phyloP scores from a whole-genome alignment of 2,329 filamentous ascomycete species.

The Capronia americana region DNA sequence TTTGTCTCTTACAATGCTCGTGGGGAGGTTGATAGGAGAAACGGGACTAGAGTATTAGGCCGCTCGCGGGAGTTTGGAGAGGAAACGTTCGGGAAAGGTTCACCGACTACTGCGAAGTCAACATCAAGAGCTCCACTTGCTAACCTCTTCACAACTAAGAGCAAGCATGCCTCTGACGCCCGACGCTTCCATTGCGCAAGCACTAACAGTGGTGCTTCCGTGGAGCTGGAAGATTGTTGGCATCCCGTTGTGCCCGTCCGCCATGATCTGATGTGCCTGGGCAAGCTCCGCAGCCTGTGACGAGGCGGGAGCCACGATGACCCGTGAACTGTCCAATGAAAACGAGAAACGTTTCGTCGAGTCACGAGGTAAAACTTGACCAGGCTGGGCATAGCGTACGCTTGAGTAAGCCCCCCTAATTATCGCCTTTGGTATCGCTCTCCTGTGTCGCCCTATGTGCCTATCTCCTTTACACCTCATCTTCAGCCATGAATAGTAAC shows the following conservation, averaged over 20 bases:
- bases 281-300: background rate
- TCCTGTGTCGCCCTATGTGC: no score
- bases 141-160: background rate
- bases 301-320: background rate
- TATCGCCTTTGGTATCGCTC: no score
- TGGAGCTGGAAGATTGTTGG: background rate
- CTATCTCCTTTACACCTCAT: no score
- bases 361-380: no score
- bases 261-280: no score
- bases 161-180: background rate
- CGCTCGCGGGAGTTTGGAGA: background rate
- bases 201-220: background rate
- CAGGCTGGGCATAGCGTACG: no score
- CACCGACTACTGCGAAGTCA: conserved; percentile 1
- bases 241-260: no score
- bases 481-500: no score
- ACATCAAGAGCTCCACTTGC: conserved; percentile 1
- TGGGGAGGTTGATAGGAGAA: background rate
- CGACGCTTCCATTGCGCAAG: background rate
- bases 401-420: no score
- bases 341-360: no score
- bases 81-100: conserved; percentile 3
- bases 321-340: no score
- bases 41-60: background rate
- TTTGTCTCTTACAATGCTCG: background rate